Base-by-base conservation (phyloP, 139 green algal genomes). In the Chlorella vulgaris region DNA sequence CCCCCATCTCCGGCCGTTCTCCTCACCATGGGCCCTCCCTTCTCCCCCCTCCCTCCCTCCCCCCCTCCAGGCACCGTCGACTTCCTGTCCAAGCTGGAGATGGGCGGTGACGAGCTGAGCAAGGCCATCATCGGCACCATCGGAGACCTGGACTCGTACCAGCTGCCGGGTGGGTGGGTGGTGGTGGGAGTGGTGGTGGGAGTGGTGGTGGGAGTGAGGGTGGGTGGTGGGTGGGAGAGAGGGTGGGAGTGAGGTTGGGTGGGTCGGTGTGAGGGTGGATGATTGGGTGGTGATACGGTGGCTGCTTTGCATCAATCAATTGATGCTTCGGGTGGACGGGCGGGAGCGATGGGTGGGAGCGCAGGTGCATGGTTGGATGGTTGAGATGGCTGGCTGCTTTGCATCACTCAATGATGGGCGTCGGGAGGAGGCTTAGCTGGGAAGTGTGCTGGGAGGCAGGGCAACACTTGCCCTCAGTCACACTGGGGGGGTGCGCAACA, bases 101-200 rank as follows among this genome's bases (percentile, higher is more conserved):
- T 99, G 66, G 89, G 89, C 55, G 43, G 85, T 18, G 95, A 98
- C 43, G 90, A 94, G 70, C 89, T 99, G 19, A 95, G 89, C 47
- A 98, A 98, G 92, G 91, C 93, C 61, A 97, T 99, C 89, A 98
- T 99, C 69, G 95, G 95, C 76, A 96, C 93, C 55, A 97, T 99
- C 42, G 94, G 95, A 26, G 96, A 99, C 82, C 81, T 99, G 21
- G 96, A 99, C 82, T 74, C 88, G 3, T 98, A 98, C 89, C 95
- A 98, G 88, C 92, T 98, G 80, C 95, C 95, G 15, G 73, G 73
- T 79, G 73, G 26, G 69, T 33, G 19, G 5, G 18, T 65, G 55
- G 18, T 31, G 15, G 55, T 31, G 55, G 55, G 15, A 8, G 55
- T 28, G 15, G 15, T 15, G 5, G 22, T n/a, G 55, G 10, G 47